Percentiles rank a stretch among this genome's conserved stretches.
Evolutionary conservation across 768 basidiomycete genomes (phyloP).

Genomic region (Naganishia friedmannii): DNA sequence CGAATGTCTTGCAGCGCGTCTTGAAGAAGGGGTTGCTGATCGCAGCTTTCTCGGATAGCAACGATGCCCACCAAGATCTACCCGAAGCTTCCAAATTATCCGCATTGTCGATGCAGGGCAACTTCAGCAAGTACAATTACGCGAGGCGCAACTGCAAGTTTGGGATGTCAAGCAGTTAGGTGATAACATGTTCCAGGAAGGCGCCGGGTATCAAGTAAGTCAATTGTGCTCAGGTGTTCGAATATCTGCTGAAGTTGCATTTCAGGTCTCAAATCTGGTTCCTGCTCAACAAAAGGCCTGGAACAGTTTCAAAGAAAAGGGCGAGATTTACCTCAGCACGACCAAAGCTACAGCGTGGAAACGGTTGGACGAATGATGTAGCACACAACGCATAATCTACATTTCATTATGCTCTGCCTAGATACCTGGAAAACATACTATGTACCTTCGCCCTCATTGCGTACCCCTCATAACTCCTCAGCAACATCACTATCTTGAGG

Average conservation of each 20-base stretch:
- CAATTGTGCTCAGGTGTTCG: too few species aligned
- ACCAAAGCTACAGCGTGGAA: slow-evolving; percentile 30
- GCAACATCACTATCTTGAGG: not conserved
- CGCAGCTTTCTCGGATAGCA: slow-evolving; percentile 24
- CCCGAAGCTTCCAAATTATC: slow-evolving; percentile 72
- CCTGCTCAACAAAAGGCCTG: slow-evolving; percentile 30
- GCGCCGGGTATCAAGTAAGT: slow-evolving; percentile 68
- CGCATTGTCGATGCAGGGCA: slow-evolving; percentile 60
- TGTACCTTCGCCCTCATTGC: not conserved
- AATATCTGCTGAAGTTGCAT: not conserved
- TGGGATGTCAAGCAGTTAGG: slow-evolving; percentile 68
- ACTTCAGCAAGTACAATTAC: slow-evolving; percentile 59
- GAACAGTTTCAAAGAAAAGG: slow-evolving; percentile 16
- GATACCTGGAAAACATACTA: not conserved
- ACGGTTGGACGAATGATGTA: slow-evolving; percentile 9
- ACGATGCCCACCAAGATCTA: slow-evolving; percentile 73
- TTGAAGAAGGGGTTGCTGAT: not conserved
- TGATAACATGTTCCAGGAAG: slow-evolving; percentile 60
- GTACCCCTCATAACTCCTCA: not conserved
- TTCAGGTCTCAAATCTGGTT: slow-evolving; percentile 29
- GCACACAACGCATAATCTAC: not conserved
- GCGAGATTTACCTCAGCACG: slow-evolving; percentile 31
- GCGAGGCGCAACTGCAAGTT: slow-evolving; percentile 73
- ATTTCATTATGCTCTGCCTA: not conserved
- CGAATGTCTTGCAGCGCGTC: not conserved